These are phyloP conservation scores for Dovyalis caffra DNA, from an alignment of 345 rosid species.

Conservation along the genomic window DNA sequence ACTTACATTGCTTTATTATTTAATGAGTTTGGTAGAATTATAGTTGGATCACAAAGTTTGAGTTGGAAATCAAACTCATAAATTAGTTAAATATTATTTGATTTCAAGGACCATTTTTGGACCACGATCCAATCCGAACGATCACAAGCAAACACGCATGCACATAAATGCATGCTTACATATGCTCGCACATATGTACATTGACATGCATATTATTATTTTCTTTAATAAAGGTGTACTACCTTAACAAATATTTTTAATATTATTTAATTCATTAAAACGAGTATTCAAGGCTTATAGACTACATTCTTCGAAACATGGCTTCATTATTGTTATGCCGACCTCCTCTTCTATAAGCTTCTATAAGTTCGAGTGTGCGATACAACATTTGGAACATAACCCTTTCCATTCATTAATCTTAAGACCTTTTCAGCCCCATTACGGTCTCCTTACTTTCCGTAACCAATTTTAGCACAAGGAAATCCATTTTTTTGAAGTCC, in stretches of 20 bases:
- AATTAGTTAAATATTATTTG: background rate
- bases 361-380: slow-evolving; percentile 93
- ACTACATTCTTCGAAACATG: slow-evolving; percentile 87
- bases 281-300: slow-evolving; percentile 92
- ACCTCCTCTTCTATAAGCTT: slow-evolving; percentile 90
- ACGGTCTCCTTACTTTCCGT: slow-evolving; percentile 86
- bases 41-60: background rate
- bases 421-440: slow-evolving; percentile 78
- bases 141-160: background rate
- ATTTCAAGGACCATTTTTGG: too few relatives aligned
- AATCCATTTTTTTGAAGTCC: slow-evolving; percentile 89
- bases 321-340: slow-evolving; percentile 86
- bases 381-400: slow-evolving; percentile 66
- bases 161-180: too few relatives aligned
- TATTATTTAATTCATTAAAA: slow-evolving; percentile 84
- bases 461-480: slow-evolving; percentile 76
- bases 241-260: slow-evolving; percentile 83
- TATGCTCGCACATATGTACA: background rate
- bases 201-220: background rate
- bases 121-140: too few relatives aligned
- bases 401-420: slow-evolving; percentile 63
- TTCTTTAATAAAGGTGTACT: slow-evolving; percentile 4
- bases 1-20: too few relatives aligned
- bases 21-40: too few relatives aligned
- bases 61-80: background rate